Conservation (phyloP, 2,329 filamentous ascomycete species). For the Trichoderma sp. region DNA sequence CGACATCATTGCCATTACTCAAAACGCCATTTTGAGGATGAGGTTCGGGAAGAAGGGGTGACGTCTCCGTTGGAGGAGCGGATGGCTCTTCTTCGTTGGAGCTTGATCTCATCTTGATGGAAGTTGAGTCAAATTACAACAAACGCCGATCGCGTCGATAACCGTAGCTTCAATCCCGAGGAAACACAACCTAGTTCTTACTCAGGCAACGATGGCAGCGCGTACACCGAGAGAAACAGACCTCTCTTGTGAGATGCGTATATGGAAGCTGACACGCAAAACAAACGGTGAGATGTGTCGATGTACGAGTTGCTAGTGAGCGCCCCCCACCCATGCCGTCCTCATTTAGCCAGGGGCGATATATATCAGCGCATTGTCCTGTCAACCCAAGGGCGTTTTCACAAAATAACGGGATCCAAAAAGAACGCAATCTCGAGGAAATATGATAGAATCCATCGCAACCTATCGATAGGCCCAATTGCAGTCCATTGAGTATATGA, state of each 20-base stretch:
- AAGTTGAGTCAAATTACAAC: neutral
- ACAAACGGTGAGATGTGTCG: neutral
- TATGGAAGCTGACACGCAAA: neutral
- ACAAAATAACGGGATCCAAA: neutral
- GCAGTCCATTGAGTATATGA: neutral
- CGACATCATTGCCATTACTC: neutral
- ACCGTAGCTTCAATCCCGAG: neutral
- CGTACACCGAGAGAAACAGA: neutral
- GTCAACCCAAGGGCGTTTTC: neutral
- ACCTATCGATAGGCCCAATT: neutral
- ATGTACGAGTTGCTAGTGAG: neutral
- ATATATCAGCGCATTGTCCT: neutral
- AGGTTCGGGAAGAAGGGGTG: neutral
- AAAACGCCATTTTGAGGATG: neutral
- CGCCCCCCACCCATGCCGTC: neutral
- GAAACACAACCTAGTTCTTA: neutral
- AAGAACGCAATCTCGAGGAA: neutral
- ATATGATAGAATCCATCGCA: neutral
- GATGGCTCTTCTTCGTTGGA: neutral
- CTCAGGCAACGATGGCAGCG: neutral
- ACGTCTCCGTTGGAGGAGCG: neutral
- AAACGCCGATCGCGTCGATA: neutral
- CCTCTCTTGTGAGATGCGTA: neutral
- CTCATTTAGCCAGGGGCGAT: neutral
- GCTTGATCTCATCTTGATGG: neutral